phyloP scores from a whole-genome alignment of 202 grass and related monocot species.

The Zizania palustris region DNA sequence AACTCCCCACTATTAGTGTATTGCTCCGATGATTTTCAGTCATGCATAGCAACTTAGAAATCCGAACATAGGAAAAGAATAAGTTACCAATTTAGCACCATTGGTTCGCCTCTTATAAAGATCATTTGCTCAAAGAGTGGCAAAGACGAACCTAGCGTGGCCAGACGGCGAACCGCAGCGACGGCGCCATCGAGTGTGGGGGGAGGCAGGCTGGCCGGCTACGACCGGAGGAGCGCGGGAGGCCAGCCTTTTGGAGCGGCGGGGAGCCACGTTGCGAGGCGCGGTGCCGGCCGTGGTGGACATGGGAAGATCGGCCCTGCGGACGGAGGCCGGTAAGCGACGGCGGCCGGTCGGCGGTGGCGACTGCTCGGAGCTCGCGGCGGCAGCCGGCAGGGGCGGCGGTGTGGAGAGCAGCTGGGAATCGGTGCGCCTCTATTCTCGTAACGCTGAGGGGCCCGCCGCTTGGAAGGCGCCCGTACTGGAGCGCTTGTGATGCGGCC shows the following conservation, averaged over 20 bases:
- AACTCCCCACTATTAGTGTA: neutral
- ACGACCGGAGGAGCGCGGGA: neutral
- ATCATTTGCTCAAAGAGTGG: neutral
- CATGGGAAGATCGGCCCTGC: neutral
- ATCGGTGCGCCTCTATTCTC: neutral
- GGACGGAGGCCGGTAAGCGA: neutral
- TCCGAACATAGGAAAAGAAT: neutral
- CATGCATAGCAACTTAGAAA: neutral
- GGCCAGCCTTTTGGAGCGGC: conserved; percentile 28
- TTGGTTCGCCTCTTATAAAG: neutral
- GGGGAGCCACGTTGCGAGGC: conserved; percentile 11
- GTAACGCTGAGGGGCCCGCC: neutral
- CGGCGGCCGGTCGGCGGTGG: neutral
- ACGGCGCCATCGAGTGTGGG: neutral
- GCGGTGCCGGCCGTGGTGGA: neutral
- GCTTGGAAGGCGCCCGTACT: neutral
- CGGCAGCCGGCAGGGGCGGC: neutral
- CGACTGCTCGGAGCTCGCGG: neutral
- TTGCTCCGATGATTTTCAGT: neutral
- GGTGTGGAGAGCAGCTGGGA: neutral
- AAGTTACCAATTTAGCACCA: neutral
- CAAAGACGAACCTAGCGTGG: conserved; percentile 9
- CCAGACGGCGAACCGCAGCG: neutral
- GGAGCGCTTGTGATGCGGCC: neutral
- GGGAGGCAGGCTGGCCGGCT: neutral